Conservation (phyloP, 2,329 filamentous ascomycete genomes). For the Penicillium thymicola region DNA sequence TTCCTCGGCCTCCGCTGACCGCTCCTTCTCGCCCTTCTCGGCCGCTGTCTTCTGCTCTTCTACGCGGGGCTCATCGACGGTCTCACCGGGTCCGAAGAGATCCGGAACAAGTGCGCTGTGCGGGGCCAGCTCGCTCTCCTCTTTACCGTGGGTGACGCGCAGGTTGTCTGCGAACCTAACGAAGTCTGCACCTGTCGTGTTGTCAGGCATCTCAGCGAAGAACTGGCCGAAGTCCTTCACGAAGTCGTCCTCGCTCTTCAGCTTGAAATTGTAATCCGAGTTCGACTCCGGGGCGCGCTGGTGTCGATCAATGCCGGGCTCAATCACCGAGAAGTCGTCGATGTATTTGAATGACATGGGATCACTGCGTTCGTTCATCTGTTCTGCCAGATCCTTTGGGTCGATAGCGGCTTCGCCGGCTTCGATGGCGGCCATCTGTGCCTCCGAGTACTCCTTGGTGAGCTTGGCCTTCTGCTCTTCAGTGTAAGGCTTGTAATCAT, state of each 20-base stretch:
- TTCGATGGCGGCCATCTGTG: conserved; percentile 77
- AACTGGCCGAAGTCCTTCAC: conserved; percentile 54
- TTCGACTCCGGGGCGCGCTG: conserved; percentile 50
- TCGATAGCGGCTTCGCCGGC: conserved; percentile 76
- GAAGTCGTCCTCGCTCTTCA: conserved; percentile 63
- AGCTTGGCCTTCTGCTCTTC: conserved; percentile 63
- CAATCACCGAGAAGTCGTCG: conserved; percentile 75
- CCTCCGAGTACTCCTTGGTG: conserved; percentile 67
- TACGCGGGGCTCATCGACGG: conserved; percentile 29
- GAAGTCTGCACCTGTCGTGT: conserved; percentile 46
- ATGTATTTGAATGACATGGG: conserved; percentile 70
- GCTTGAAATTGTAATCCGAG: conserved; percentile 56
- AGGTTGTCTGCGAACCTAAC: conserved; percentile 46
- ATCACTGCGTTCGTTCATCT: conserved; percentile 70
- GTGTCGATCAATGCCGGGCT: conserved; percentile 74
- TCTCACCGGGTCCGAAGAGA: conserved; percentile 46
- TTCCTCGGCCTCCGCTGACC: conserved; percentile 29
- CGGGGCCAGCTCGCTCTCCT: conserved; percentile 49
- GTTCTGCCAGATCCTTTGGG: conserved; percentile 67
- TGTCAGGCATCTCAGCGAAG: conserved; percentile 49
- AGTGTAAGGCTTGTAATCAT: conserved; percentile 58
- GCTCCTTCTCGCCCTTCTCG: conserved; percentile 29
- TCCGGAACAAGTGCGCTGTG: conserved; percentile 51
- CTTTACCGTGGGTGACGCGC: conserved; percentile 51
- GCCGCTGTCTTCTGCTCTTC: conserved; percentile 25